Evolutionary conservation across 1,139 yeast genomes (phyloP).

Genomic region (Zygoascus meyerae): DNA sequence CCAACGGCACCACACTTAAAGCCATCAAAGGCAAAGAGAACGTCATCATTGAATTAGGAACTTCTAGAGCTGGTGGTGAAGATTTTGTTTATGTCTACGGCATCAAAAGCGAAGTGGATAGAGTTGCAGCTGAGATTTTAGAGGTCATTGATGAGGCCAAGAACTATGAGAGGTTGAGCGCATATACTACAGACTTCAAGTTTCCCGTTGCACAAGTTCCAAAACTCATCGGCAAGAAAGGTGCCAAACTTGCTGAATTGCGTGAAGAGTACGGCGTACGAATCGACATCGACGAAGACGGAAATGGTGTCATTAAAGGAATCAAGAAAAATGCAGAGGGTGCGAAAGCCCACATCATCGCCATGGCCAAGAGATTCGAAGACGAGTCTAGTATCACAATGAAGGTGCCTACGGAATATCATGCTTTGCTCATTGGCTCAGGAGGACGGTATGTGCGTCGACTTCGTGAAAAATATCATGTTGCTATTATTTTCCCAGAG

Average conservation of each 20-base stretch:
- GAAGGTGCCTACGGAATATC: conserved; percentile 70
- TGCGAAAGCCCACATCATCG: conserved; percentile 54
- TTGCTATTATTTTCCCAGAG: conserved; percentile 68
- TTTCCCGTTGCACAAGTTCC: conserved; percentile 67
- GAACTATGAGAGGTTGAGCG: conserved; percentile 54
- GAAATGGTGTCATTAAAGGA: conserved; percentile 64
- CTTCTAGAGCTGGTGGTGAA: conserved; percentile 29
- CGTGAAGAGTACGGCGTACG: conserved; percentile 75
- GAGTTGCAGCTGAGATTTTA: conserved; percentile 48
- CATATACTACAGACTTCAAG: conserved; percentile 47
- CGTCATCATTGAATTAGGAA: conserved; percentile 37
- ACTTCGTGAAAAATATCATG: conserved; percentile 84
- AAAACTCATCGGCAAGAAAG: conserved; percentile 86
- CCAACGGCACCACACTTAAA: conserved; percentile 42
- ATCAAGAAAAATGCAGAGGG: conserved; percentile 72
- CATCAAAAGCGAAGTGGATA: conserved; percentile 48
- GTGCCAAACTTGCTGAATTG: conserved; percentile 62
- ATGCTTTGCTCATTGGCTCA: conserved; percentile 78
- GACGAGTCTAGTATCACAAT: conserved; percentile 68
- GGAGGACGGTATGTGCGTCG: conserved; percentile 78
- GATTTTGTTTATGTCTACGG: conserved; percentile 59
- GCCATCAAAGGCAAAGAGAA: conserved; percentile 36
- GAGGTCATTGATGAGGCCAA: conserved; percentile 57
- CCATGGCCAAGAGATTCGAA: conserved; percentile 68
- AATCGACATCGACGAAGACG: conserved; percentile 62